Percentiles rank a stretch among this genome's conserved stretches.
These are phyloP conservation scores for Plenodomus lindquistii DNA, from an alignment of 2,329 filamentous ascomycete genomes.

Conservation along the genomic window DNA sequence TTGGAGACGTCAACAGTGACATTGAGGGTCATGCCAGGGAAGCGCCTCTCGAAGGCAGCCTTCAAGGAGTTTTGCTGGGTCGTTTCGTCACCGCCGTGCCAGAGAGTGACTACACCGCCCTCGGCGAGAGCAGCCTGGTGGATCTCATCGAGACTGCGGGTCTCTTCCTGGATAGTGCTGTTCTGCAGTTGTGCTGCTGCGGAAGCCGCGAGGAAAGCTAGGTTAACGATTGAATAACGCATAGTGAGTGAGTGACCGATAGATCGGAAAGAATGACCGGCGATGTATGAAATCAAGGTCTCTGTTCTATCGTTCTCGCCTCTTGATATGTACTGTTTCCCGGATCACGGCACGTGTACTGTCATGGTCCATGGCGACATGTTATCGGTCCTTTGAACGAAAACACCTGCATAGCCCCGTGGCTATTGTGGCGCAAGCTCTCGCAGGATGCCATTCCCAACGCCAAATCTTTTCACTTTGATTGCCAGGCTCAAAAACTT, in stretches of 20 bases:
- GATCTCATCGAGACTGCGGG: constrained; percentile 54
- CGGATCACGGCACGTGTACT: no score
- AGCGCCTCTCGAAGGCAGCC: constrained; percentile 51
- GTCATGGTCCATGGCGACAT: no score
- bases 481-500: no score
- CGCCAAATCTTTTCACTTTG: no score
- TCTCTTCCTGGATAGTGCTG: constrained; percentile 39
- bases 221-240: constrained; percentile 1
- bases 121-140: constrained; percentile 56
- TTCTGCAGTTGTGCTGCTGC: background rate
- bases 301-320: no score
- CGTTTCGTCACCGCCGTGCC: constrained; percentile 56
- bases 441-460: no score
- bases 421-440: no score
- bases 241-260: constrained; percentile 1
- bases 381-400: no score
- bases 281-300: no score
- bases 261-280: no score
- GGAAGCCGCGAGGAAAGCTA: constrained; percentile 4
- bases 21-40: constrained; percentile 57
- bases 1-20: constrained; percentile 61
- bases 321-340: no score
- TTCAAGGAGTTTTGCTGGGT: constrained; percentile 48
- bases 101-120: constrained; percentile 51
- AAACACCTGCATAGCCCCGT: no score